Evolutionary conservation across 2,329 filamentous ascomycete genomes (phyloP), one percentile per base, ranked within the genome.

Genomic region (Dryadomyces quercus-mongolicae): DNA sequence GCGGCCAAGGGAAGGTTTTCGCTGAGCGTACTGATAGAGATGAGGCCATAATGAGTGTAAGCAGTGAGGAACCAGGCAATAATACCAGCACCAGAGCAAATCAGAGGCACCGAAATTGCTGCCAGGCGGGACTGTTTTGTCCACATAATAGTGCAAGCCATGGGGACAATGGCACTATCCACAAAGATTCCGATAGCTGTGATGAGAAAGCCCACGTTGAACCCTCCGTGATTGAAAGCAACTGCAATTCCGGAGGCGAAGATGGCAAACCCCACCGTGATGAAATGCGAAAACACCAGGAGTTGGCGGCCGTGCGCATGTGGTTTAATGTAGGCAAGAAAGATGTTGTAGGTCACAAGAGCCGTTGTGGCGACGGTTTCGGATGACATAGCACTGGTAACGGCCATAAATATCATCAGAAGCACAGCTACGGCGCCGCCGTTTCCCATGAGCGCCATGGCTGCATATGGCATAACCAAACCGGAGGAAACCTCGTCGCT

Each of bases 181-280:
- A 95, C 93, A 62, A 95, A 88, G 50, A 90, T 86, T 6, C 90
- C 90, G 88, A 95, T 95, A 63, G 94, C 79, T 1, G 94, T 72
- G 47, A 56, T 56, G 9, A 58, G 74, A 63, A 90, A 93, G 7
- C 88, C 89, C 86, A 95, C 92, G 6, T 80, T 84, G 57, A 95
- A 86, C 18, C 85, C 84, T 1, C 79, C 82, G 59, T 86, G 85
- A 65, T 73, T 80, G 0, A 92, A 77, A 0, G 85, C 88, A 0
- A 87, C 86, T 0, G 84, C 84, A 67, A 93, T 88, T 1, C 74
- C 78, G 7, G 88, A 87, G 74, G 94, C 91, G 61, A 86, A 75
- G 20, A 89, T 61, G 0, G 86, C 84, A 63, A 90, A 95, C 12
- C 62, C 62, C 1, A 81, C 73, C 43, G 92, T 89, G 62, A 82